phyloP scores from a whole-genome alignment of 352 stramenopile species.

The Phytopythium oedochilum region DNA sequence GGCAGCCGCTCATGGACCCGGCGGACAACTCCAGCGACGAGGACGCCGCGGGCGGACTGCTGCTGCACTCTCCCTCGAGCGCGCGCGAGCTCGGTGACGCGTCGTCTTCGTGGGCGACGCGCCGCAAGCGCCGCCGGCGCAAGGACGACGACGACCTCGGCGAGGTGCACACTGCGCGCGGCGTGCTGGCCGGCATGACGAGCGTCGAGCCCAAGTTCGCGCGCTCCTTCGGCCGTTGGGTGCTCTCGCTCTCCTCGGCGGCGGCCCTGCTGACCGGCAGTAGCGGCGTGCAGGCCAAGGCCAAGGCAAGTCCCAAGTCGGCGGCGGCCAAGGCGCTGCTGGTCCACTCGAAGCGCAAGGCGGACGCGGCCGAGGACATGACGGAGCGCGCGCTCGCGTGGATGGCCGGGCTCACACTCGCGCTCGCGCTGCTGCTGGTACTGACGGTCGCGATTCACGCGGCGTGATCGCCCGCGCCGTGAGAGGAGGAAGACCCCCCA shows the following conservation, averaged over 20 bases:
- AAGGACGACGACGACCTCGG: conserved; percentile 42
- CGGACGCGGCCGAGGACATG: conserved; percentile 21
- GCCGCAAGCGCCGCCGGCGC: conserved; percentile 23
- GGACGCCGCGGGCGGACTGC: conserved; percentile 11
- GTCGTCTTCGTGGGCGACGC: conserved; percentile 7
- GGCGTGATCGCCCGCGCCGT: conserved; percentile 4
- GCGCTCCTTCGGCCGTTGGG: conserved; percentile 17
- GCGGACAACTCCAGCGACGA: conserved; percentile 14
- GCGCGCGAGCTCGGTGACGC: conserved; percentile 12
- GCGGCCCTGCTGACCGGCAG: conserved; percentile 8
- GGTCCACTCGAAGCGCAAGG: conserved; percentile 13
- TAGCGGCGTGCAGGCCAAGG: neutral
- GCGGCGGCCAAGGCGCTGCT: conserved; percentile 16
- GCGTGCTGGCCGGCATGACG: conserved; percentile 8
- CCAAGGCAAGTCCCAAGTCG: conserved; percentile 11
- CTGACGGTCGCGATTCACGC: conserved; percentile 25
- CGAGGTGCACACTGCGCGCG: conserved; percentile 14
- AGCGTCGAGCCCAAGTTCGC: conserved; percentile 27
- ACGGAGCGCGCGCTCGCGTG: conserved; percentile 29
- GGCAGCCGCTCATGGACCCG: conserved; percentile 24
- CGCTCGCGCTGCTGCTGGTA: conserved; percentile 26
- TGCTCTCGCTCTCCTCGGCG: conserved; percentile 24
- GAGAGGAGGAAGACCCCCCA: neutral
- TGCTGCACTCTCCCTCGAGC: conserved; percentile 11
- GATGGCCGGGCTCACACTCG: conserved; percentile 26